Evolutionary conservation across 2,329 filamentous ascomycete genomes (phyloP), one percentile per base, ranked within the genome.

Genomic region (Arachnomyces sp.): DNA sequence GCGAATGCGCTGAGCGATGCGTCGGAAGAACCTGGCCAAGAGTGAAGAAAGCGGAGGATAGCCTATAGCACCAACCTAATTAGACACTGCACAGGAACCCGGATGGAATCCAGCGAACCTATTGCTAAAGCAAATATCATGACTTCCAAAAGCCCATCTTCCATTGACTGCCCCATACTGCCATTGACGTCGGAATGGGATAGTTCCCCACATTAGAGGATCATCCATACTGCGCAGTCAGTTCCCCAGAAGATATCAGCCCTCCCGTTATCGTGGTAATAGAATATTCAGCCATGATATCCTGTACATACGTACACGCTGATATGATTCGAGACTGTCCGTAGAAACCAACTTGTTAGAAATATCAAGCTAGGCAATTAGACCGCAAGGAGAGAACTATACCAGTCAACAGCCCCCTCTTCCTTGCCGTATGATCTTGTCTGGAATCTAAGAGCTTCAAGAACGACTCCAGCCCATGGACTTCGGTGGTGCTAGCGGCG

Each of bases 91-190:
- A 9, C 14, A 28, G 39, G 5, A 9, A 7, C 12, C 34, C 18
- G 9, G 30, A 36, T 40, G 43, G 28, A 17, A 9, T 18, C 11
- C 39, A 9, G 51, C 70, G 46, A 66, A 92, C 86, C 78, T 81
- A 58, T 86, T 90, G 54, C 81, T 82, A 63, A 93, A 98, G 66
- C 89, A 95, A 44, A 98, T 89, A 62, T 98, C 92, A 60, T 95
- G 86, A 54, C 88, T 93, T 16, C 86, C 92, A 40, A 98, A 74
- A 7, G 82, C 79, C 87, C 89, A 96, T 59, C 92, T 79, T 55
- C 88, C 73, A 57, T 89, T 92, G 52, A 58, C 64, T 6, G 56
- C 57, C 41, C 74, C 71, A 14, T 84, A 77, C 43, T 81, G 77
- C 54, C 84, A 79, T 48, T 77, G 68, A 56, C 92, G 86, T 36